Evolutionary conservation across 2,329 filamentous ascomycete species (phyloP).

Genomic region (Fusarium solani-melongenae): DNA sequence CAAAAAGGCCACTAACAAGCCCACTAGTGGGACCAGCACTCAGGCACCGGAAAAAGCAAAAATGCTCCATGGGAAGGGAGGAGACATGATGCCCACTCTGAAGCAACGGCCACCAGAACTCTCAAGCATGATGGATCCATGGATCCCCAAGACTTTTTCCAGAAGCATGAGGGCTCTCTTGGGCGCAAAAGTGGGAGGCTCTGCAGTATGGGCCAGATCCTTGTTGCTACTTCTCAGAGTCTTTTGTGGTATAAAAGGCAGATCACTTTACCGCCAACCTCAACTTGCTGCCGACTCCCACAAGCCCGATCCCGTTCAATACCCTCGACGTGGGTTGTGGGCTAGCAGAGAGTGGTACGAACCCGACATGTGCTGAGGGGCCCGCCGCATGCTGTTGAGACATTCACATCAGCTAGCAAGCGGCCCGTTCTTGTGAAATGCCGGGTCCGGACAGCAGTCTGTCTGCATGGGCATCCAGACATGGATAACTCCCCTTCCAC

Average conservation of each 20-base stretch:
- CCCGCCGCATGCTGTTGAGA: conserved; percentile 4
- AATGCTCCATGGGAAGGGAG: conserved; percentile 25
- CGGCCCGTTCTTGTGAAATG: conserved; percentile 2
- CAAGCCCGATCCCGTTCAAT: conserved; percentile 11
- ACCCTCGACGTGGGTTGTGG: conserved; percentile 7
- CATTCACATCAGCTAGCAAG: conserved; percentile 1
- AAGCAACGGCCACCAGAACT: conserved; percentile 11
- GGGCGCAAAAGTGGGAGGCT: background rate
- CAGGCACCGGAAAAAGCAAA: conserved; percentile 37
- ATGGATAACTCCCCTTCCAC: background rate
- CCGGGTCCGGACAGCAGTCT: background rate
- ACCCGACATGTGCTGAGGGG: conserved; percentile 11
- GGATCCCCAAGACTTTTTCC: conserved; percentile 20
- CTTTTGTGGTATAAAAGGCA: background rate
- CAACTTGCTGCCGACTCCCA: conserved; percentile 3
- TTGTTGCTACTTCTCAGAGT: background rate
- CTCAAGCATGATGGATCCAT: conserved; percentile 15
- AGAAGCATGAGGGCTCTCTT: conserved; percentile 13
- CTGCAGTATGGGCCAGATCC: background rate
- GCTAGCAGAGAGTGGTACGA: conserved; percentile 20
- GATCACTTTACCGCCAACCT: background rate
- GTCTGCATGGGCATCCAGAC: background rate
- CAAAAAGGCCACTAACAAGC: conserved; percentile 29
- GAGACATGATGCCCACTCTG: conserved; percentile 27
- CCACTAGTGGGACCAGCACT: conserved; percentile 30